phyloP scores from a whole-genome alignment of 2,329 filamentous ascomycete species.

The Talaromyces sp. region DNA sequence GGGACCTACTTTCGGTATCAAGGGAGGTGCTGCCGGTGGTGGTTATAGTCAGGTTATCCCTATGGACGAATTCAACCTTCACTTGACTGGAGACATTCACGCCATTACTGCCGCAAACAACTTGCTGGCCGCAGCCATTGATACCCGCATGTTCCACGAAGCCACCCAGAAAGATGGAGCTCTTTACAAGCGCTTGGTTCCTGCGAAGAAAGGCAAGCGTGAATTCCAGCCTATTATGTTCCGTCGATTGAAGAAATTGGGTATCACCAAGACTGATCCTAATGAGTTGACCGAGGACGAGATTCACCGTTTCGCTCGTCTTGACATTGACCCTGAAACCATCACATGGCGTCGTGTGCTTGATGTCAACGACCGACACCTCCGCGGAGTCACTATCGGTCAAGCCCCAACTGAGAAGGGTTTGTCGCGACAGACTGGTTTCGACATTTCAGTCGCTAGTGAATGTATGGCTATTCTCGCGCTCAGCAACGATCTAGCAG shows the following conservation, averaged over 20 bases:
- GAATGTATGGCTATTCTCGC: conserved; percentile 99
- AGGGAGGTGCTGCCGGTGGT: conserved; percentile 93
- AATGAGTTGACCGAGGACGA: conserved; percentile 88
- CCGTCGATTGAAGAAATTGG: conserved; percentile 88
- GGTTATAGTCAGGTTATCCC: conserved; percentile 99
- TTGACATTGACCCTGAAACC: conserved; percentile 94
- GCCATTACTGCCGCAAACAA: conserved; percentile 98
- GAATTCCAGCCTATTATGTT: conserved; percentile 88
- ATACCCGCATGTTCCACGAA: conserved; percentile 98
- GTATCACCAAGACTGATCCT: conserved; percentile 91
- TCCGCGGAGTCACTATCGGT: conserved; percentile 85
- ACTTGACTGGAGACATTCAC: conserved; percentile 96
- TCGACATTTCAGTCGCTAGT: conserved; percentile 95
- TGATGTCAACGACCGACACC: conserved; percentile 94
- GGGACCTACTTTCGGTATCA: conserved; percentile 97
- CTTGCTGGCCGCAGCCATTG: conserved; percentile 89
- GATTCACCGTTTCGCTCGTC: conserved; percentile 78
- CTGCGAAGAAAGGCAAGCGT: conserved; percentile 83
- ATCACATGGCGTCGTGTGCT: conserved; percentile 96
- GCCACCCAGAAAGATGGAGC: conserved; percentile 87
- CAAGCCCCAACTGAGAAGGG: conserved; percentile 88
- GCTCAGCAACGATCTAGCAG: conserved; percentile 78
- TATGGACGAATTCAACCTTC: conserved; percentile 99
- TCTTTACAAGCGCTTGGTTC: conserved; percentile 83
- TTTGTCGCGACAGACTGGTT: conserved; percentile 81